A percentile compares a stretch with the other conserved stretches of the same genome.
These are phyloP conservation scores for Ramalina intermedia DNA, from an alignment of 495 filamentous ascomycete species.

Conservation along the genomic window DNA sequence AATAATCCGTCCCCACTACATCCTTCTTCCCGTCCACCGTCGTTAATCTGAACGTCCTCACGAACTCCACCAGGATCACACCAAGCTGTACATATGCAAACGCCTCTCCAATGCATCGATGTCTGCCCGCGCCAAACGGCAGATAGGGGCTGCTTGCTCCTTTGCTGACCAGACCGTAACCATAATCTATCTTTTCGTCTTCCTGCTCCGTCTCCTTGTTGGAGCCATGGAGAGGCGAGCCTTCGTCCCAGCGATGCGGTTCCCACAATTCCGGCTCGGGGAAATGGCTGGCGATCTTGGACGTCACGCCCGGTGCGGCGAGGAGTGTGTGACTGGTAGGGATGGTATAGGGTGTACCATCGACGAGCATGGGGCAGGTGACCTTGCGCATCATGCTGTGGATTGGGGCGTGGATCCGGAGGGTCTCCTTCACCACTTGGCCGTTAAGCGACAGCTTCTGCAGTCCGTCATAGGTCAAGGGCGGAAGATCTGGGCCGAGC, in stretches of 20 bases:
- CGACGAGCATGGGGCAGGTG: conserved; percentile 62
- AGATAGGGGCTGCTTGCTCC: conserved; percentile 78
- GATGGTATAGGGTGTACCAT: conserved; percentile 65
- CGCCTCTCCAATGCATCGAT: conserved; percentile 93
- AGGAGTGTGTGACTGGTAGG: conserved; percentile 64
- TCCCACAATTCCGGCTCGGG: conserved; percentile 71
- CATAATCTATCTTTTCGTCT: conserved; percentile 76
- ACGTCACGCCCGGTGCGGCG: conserved; percentile 65
- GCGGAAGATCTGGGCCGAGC: conserved; percentile 47
- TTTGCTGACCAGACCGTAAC: conserved; percentile 85
- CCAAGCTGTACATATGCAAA: conserved; percentile 88
- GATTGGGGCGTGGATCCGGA: conserved; percentile 68
- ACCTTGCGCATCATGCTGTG: conserved; percentile 79
- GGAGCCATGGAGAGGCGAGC: conserved; percentile 28
- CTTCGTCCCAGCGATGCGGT: conserved; percentile 70
- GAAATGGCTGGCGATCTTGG: conserved; percentile 58
- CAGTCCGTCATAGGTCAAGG: conserved; percentile 52
- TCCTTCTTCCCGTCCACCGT: conserved; percentile 53
- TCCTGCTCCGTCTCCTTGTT: conserved; percentile 40
- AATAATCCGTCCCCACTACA: conserved; percentile 75
- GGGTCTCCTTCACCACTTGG: conserved; percentile 63
- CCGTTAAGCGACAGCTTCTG: conserved; percentile 54
- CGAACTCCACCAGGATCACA: conserved; percentile 67
- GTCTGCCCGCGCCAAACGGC: conserved; percentile 85
- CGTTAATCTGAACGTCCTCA: conserved; percentile 59